Conservation (phyloP, 2,329 filamentous ascomycete species). For the Berkeleyomyces basicola region DNA sequence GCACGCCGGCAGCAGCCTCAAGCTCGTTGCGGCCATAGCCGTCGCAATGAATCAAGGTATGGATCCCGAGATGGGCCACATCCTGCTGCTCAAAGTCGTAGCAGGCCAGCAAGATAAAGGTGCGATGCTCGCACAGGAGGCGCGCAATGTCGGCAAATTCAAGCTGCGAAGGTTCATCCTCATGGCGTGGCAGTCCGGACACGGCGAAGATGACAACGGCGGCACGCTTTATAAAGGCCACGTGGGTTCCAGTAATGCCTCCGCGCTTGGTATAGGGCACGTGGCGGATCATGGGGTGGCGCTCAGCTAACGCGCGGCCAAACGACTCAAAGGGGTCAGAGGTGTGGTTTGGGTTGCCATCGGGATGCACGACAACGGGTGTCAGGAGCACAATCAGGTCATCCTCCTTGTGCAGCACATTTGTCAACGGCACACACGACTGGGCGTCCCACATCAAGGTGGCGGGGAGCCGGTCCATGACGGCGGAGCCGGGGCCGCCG, state of each 20-base stretch:
- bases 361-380: conserved; percentile 34
- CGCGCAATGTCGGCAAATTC: conserved; percentile 31
- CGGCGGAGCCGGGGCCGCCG: conserved; percentile 12
- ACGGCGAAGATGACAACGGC: conserved; percentile 45
- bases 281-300: conserved; percentile 48
- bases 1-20: conserved; percentile 31
- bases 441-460: conserved; percentile 27
- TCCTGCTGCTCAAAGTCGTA: conserved; percentile 27
- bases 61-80: conserved; percentile 27
- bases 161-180: conserved; percentile 34
- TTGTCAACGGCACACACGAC: conserved; percentile 31
- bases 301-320: conserved; percentile 42
- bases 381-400: conserved; percentile 46
- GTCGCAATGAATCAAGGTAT: conserved; percentile 34
- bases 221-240: conserved; percentile 43
- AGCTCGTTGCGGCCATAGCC: conserved; percentile 32
- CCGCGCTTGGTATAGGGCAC: conserved; percentile 50
- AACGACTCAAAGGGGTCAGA: conserved; percentile 58
- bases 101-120: conserved; percentile 36
- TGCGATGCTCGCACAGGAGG: conserved; percentile 28
- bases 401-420: conserved; percentile 26
- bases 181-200: conserved; percentile 27
- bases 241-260: conserved; percentile 48
- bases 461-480: conserved; percentile 12
- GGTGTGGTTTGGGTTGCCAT: conserved; percentile 24